phyloP scores from a whole-genome alignment of 768 basidiomycete genomes.

The Mycena vitilis region DNA sequence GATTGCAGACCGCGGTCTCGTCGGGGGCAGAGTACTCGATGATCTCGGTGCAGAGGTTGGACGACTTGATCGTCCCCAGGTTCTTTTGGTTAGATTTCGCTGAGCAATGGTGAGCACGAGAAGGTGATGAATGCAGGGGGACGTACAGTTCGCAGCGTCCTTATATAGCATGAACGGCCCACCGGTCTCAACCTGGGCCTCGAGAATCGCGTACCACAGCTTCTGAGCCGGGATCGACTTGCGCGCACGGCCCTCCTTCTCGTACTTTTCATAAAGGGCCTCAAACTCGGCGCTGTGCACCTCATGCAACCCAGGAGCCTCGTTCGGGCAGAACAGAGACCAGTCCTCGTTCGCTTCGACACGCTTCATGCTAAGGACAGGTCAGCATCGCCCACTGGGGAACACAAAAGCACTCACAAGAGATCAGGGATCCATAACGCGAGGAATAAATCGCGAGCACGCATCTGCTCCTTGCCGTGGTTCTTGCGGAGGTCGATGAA shows the following conservation, averaged over 20 bases:
- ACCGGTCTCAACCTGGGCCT: constrained; percentile 98
- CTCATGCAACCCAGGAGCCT: constrained; percentile 90
- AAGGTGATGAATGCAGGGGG: constrained; percentile 15
- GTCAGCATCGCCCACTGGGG: not conserved
- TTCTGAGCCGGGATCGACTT: constrained; percentile 94
- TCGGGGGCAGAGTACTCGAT: constrained; percentile 98
- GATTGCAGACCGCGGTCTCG: constrained; percentile 98
- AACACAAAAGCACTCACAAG: constrained; percentile 67
- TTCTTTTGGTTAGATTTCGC: constrained; percentile 99
- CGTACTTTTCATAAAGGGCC: constrained; percentile 85
- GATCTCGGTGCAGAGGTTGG: constrained; percentile 98
- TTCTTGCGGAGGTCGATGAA: constrained; percentile 99
- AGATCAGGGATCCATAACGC: constrained; percentile 98
- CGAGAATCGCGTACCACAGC: constrained; percentile 97
- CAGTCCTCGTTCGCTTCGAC: constrained; percentile 91
- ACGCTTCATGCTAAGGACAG: constrained; percentile 85
- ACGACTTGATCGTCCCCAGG: constrained; percentile 98
- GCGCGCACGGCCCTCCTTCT: constrained; percentile 87
- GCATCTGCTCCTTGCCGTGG: constrained; percentile 97
- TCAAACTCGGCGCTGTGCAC: constrained; percentile 93
- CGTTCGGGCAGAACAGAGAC: constrained; percentile 98
- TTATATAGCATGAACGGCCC: constrained; percentile 99
- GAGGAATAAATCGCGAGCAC: constrained; percentile 97
- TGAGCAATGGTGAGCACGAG: constrained; percentile 43
- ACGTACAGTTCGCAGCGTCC: constrained; percentile 90